A percentile compares a stretch with the other conserved stretches of the same genome.
These are phyloP conservation scores for Sarocladium strictum DNA, from an alignment of 2,329 filamentous ascomycete genomes.

Conservation along the genomic window DNA sequence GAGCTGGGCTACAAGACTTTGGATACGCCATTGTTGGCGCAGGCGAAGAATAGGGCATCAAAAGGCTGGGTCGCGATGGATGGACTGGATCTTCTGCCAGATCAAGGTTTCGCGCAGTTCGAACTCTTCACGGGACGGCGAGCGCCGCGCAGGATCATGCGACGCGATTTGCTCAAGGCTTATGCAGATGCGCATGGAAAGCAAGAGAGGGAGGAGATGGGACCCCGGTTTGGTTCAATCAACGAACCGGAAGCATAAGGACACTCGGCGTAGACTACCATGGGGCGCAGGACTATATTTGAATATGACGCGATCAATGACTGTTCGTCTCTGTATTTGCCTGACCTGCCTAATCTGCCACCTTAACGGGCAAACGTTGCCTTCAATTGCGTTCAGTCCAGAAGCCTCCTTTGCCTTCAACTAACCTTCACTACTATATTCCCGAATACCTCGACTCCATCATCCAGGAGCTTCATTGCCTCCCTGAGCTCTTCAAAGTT, in stretches of 20 bases:
- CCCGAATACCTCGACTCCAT: constrained; percentile 40
- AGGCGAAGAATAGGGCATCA: constrained; percentile 52
- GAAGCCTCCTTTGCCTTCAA: neutral
- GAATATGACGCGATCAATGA: neutral
- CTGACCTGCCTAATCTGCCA: no score
- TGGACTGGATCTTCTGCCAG: constrained; percentile 68
- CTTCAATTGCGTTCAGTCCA: no score
- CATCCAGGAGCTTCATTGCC: constrained; percentile 42
- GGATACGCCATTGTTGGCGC: constrained; percentile 63
- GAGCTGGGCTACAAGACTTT: constrained; percentile 71
- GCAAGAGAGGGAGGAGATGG: constrained; percentile 2
- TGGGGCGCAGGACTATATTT: neutral
- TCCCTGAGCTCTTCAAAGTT: constrained; percentile 31
- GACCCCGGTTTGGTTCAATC: neutral
- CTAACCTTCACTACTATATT: constrained; percentile 38
- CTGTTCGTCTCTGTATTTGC: neutral
- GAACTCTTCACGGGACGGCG: constrained; percentile 66
- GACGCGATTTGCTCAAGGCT: constrained; percentile 51
- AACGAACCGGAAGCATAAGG: constrained; percentile 2
- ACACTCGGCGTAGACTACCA: neutral
- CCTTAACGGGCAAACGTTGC: no score
- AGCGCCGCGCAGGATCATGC: constrained; percentile 57
- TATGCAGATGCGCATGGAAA: constrained; percentile 35
- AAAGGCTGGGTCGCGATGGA: constrained; percentile 70
- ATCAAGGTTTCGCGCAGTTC: constrained; percentile 77